phyloP scores from a whole-genome alignment of 2,329 filamentous ascomycete genomes.

The Trichoderma semiorbis region DNA sequence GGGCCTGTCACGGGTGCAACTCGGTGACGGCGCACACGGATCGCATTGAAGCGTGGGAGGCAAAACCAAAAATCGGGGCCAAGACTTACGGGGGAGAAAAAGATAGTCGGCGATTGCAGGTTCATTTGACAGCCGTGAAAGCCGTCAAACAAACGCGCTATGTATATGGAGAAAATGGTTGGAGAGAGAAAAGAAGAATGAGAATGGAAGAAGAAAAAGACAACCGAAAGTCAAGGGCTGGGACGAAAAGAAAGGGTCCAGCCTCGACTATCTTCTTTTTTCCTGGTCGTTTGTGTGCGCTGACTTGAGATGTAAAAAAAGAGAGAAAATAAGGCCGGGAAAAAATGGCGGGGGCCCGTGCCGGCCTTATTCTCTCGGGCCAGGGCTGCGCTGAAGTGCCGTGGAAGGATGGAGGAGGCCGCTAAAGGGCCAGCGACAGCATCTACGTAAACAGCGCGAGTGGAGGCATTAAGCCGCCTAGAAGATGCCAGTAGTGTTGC shows the following conservation, averaged over 20 bases:
- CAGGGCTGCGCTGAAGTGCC: not conserved
- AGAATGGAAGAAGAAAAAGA: not conserved
- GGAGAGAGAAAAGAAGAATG: not conserved
- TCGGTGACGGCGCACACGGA: not conserved
- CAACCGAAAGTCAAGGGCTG: slow-evolving; percentile 13
- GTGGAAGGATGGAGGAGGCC: not conserved
- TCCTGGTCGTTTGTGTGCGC: slow-evolving; percentile 7
- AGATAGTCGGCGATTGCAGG: slow-evolving; percentile 70
- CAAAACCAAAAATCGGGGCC: not conserved
- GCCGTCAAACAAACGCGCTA: slow-evolving; percentile 93
- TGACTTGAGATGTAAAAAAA: slow-evolving; percentile 20
- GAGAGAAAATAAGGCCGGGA: slow-evolving; percentile 22
- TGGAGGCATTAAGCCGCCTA: slow-evolving; percentile 7
- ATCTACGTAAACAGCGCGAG: not conserved
- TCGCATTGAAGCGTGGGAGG: not conserved
- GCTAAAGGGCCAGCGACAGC: not conserved
- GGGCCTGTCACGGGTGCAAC: not conserved
- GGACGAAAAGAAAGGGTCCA: slow-evolving; percentile 23
- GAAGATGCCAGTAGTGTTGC: not conserved
- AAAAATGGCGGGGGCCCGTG: slow-evolving; percentile 23
- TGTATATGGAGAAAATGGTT: slow-evolving; percentile 26
- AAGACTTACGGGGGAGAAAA: slow-evolving; percentile 60
- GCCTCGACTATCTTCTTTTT: slow-evolving; percentile 18
- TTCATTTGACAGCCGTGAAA: slow-evolving; percentile 89
- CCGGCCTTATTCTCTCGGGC: slow-evolving; percentile 26